Evolutionary conservation across 1,284 basidiomycete genomes (phyloP).

Genomic region (Coniferiporia sulphurascens): DNA sequence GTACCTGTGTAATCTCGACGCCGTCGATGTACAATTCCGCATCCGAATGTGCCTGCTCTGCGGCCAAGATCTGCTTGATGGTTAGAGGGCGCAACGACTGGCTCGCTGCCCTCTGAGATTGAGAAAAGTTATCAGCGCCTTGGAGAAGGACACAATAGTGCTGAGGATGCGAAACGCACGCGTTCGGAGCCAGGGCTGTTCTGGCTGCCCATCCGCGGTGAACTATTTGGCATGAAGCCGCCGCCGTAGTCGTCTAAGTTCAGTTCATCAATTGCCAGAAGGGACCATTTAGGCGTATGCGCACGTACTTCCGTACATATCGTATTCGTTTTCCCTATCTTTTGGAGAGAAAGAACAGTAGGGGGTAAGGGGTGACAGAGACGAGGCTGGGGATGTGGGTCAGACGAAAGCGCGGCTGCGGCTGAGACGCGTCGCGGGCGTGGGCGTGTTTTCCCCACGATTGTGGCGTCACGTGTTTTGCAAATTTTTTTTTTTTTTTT

Average conservation of each 20-base stretch:
- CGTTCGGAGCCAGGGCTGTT: conserved; percentile 43
- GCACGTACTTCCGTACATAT: conserved; percentile 3
- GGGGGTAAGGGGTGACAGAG: no score
- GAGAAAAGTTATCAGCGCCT: background rate
- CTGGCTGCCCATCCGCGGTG: conserved; percentile 24
- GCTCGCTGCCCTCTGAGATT: conserved; percentile 39
- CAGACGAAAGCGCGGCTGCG: no score
- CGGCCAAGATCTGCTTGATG: conserved; percentile 73
- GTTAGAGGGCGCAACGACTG: conserved; percentile 84
- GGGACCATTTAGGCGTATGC: background rate
- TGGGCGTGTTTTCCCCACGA: no score
- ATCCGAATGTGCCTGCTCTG: conserved; percentile 81
- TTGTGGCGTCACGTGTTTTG: no score
- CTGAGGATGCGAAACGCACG: conserved; percentile 24
- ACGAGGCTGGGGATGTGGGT: no score
- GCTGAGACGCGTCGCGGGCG: no score
- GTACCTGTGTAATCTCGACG: conserved; percentile 75
- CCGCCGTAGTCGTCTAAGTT: conserved; percentile 15
- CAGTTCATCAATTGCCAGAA: background rate
- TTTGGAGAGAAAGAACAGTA: no score
- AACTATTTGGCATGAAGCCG: conserved; percentile 16
- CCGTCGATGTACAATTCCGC: conserved; percentile 86
- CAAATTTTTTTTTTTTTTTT: no score
- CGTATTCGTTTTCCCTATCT: no score
- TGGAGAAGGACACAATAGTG: background rate